These are phyloP conservation scores for Suhomyces sp. DNA, from an alignment of 805 yeast species.

Conservation along the genomic window DNA sequence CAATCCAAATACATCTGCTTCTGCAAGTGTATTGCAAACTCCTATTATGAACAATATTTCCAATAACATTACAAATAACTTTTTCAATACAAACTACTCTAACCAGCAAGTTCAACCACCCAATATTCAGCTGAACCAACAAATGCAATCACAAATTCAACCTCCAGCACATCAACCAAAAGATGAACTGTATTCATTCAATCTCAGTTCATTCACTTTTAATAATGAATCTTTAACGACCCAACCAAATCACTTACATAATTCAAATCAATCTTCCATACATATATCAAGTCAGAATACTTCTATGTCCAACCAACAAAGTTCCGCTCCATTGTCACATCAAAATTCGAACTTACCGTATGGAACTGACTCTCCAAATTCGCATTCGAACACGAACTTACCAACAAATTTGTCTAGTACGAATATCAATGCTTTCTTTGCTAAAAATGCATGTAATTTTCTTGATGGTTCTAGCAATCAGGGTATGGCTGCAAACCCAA, in stretches of 20 bases:
- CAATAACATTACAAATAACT: slow-evolving; percentile 38
- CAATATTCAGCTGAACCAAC: not conserved
- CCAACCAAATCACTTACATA: too few relatives aligned
- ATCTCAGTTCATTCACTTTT: slow-evolving; percentile 34
- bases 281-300: too few relatives aligned
- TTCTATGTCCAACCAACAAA: too few relatives aligned
- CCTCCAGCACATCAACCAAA: not conserved
- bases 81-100: slow-evolving; percentile 30
- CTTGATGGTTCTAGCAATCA: slow-evolving; percentile 11
- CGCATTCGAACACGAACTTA: not conserved
- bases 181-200: slow-evolving; percentile 36
- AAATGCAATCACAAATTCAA: too few relatives aligned
- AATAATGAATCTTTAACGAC: too few relatives aligned
- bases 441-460: slow-evolving; percentile 15
- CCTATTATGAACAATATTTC: slow-evolving; percentile 28
- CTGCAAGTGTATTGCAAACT: slow-evolving; percentile 19
- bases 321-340: too few relatives aligned
- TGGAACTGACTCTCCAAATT: slow-evolving; percentile 1
- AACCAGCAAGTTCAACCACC: slow-evolving; percentile 5
- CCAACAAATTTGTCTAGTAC: slow-evolving; percentile 3
- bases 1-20: not conserved
- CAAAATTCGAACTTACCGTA: too few relatives aligned
- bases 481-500: not conserved
- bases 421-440: slow-evolving; percentile 13
- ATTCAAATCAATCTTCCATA: too few relatives aligned